Conservation (phyloP, 2,329 filamentous ascomycete genomes). For the Aspergillus neoniger region DNA sequence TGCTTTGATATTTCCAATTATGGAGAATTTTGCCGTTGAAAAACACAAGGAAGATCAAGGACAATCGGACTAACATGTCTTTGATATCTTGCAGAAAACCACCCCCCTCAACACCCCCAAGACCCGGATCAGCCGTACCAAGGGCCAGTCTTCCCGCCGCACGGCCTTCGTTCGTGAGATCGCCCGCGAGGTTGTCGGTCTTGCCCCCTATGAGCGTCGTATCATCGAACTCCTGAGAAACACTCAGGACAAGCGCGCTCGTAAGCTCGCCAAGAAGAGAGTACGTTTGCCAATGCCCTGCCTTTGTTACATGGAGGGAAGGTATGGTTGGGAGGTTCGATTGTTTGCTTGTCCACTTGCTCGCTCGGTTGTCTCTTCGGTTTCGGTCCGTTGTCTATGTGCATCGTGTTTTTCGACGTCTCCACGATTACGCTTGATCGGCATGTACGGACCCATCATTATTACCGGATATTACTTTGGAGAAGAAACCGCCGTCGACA, state of each 20-base stretch:
- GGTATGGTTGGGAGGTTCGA: background rate
- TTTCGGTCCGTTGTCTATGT: background rate
- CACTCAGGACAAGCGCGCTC: slow-evolving; percentile 98
- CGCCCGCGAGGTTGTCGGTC: slow-evolving; percentile 96
- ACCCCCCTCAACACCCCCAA: slow-evolving; percentile 72
- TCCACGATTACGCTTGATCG: too few species aligned
- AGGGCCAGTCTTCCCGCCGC: slow-evolving; percentile 95
- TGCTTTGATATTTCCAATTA: background rate
- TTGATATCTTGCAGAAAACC: slow-evolving; percentile 68
- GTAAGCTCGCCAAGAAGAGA: slow-evolving; percentile 99
- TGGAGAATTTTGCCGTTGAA: background rate
- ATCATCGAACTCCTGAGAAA: slow-evolving; percentile 99
- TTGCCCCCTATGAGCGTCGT: slow-evolving; percentile 95
- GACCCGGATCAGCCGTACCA: slow-evolving; percentile 78
- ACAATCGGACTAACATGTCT: slow-evolving; percentile 41
- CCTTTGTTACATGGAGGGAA: slow-evolving; percentile 4
- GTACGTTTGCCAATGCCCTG: slow-evolving; percentile 56
- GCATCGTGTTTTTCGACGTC: background rate
- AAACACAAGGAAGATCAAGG: background rate
- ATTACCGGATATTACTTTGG: too few species aligned
- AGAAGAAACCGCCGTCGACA: background rate
- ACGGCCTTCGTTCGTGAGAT: slow-evolving; percentile 96
- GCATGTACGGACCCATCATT: background rate
- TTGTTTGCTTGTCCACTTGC: slow-evolving; percentile 1
- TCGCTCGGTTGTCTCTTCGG: slow-evolving; percentile 1